Percentiles rank a stretch among this genome's conserved stretches.
phyloP scores from a whole-genome alignment of 1,284 basidiomycete species.

The Heterobasidion occidentale region DNA sequence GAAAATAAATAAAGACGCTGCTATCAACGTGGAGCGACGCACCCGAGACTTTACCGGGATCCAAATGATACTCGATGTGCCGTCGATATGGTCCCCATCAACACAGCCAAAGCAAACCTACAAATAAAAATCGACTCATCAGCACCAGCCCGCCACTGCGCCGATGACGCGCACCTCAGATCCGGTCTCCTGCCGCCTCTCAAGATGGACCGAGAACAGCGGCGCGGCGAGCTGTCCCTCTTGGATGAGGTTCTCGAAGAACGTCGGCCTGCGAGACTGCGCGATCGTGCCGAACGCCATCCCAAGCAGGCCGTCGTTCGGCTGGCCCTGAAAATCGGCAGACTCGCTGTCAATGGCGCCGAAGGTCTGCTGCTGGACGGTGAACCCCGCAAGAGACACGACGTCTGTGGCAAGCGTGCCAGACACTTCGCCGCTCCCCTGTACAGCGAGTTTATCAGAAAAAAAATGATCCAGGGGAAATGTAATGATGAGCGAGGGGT shows the following conservation, averaged over 20 bases:
- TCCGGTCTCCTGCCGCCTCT: constrained; percentile 34
- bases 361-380: constrained; percentile 38
- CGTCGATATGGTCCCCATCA: constrained; percentile 40
- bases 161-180: not conserved
- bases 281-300: constrained; percentile 52
- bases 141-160: not conserved
- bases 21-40: constrained; percentile 1
- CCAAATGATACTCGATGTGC: constrained; percentile 33
- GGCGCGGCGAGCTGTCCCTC: constrained; percentile 33
- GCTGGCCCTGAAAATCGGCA: constrained; percentile 32
- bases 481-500: no score
- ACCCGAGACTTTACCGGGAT: constrained; percentile 43
- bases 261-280: constrained; percentile 35
- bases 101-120: constrained; percentile 49
- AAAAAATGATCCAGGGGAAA: no score
- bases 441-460: constrained; percentile 7
- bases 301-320: constrained; percentile 49
- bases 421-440: constrained; percentile 42
- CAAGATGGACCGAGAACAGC: constrained; percentile 51
- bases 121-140: constrained; percentile 17
- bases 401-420: constrained; percentile 40
- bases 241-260: constrained; percentile 55
- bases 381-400: constrained; percentile 37
- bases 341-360: constrained; percentile 36
- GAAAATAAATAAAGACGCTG: not conserved